Evolutionary conservation across 2,329 filamentous ascomycete species (phyloP).

Genomic region (Apiospora pterosperma): DNA sequence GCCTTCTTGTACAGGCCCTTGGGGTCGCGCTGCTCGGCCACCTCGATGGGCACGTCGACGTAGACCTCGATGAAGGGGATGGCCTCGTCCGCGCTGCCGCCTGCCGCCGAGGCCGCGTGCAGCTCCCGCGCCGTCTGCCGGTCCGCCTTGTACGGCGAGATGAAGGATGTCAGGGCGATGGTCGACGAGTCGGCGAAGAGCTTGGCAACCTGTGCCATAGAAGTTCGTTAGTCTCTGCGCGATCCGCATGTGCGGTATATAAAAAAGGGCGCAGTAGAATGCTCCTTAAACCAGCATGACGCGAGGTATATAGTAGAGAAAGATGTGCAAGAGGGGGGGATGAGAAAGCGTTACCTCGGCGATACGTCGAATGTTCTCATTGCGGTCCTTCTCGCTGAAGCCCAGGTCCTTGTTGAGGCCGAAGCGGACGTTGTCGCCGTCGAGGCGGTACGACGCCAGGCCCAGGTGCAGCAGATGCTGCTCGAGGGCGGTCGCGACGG

Average conservation of each 20-base stretch:
- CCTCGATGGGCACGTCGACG: slow-evolving; percentile 86
- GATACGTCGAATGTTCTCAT: slow-evolving; percentile 97
- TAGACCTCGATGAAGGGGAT: slow-evolving; percentile 92
- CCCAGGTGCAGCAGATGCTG: slow-evolving; percentile 89
- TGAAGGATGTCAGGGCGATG: slow-evolving; percentile 92
- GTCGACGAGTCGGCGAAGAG: slow-evolving; percentile 89
- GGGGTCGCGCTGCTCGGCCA: slow-evolving; percentile 91
- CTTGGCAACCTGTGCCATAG: slow-evolving; percentile 69
- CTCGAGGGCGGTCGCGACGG: slow-evolving; percentile 92
- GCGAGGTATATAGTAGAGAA: no score
- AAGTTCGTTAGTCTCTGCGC: not conserved
- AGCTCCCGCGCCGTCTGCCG: slow-evolving; percentile 76
- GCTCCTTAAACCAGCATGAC: no score
- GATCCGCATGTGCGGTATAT: no score
- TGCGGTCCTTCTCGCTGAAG: slow-evolving; percentile 88
- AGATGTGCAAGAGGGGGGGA: not conserved
- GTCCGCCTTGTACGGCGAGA: slow-evolving; percentile 90
- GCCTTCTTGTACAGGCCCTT: slow-evolving; percentile 99
- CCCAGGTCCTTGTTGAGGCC: slow-evolving; percentile 97
- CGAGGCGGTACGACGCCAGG: slow-evolving; percentile 83
- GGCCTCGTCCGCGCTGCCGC: slow-evolving; percentile 55
- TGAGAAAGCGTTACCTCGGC: slow-evolving; percentile 57
- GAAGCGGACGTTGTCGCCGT: slow-evolving; percentile 98
- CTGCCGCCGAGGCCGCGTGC: slow-evolving; percentile 59
- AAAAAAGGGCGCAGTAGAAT: no score